Evolutionary conservation across 2,329 filamentous ascomycete genomes (phyloP).

Genomic region (Dactylellina cionopaga): DNA sequence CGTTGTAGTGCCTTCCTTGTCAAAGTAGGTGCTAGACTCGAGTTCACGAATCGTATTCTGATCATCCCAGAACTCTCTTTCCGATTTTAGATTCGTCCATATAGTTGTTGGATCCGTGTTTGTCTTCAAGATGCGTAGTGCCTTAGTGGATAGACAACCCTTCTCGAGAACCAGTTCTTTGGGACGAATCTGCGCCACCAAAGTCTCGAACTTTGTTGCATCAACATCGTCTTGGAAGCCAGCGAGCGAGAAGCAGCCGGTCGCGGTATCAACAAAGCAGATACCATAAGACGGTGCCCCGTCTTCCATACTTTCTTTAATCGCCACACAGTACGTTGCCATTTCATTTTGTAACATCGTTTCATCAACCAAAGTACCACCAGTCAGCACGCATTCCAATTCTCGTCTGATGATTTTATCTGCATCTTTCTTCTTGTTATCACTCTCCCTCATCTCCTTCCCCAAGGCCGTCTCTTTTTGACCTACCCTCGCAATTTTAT

Average conservation of each 20-base stretch:
- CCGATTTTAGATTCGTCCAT: slow-evolving; percentile 91
- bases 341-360: slow-evolving; percentile 98
- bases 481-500: slow-evolving; percentile 95
- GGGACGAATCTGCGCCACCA: slow-evolving; percentile 89
- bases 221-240: slow-evolving; percentile 92
- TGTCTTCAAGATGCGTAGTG: slow-evolving; percentile 91
- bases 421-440: slow-evolving; percentile 74
- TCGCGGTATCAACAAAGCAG: slow-evolving; percentile 93
- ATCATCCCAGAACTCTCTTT: slow-evolving; percentile 88
- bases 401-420: slow-evolving; percentile 95
- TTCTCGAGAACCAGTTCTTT: slow-evolving; percentile 92
- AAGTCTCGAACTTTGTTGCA: slow-evolving; percentile 95
- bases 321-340: slow-evolving; percentile 93
- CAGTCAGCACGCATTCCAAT: slow-evolving; percentile 87
- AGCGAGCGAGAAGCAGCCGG: slow-evolving; percentile 92
- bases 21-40: slow-evolving; percentile 81
- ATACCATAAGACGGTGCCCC: slow-evolving; percentile 86
- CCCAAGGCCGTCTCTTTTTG: slow-evolving; percentile 95
- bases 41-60: slow-evolving; percentile 84
- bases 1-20: slow-evolving; percentile 65
- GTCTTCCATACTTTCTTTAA: slow-evolving; percentile 75
- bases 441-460: slow-evolving; percentile 98
- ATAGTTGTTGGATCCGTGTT: slow-evolving; percentile 92
- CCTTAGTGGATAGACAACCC: slow-evolving; percentile 83
- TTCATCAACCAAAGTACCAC: slow-evolving; percentile 91